Percentiles rank a stretch among this genome's conserved stretches.
Evolutionary conservation across 768 basidiomycete genomes (phyloP).

Genomic region (Zangia roseola): DNA sequence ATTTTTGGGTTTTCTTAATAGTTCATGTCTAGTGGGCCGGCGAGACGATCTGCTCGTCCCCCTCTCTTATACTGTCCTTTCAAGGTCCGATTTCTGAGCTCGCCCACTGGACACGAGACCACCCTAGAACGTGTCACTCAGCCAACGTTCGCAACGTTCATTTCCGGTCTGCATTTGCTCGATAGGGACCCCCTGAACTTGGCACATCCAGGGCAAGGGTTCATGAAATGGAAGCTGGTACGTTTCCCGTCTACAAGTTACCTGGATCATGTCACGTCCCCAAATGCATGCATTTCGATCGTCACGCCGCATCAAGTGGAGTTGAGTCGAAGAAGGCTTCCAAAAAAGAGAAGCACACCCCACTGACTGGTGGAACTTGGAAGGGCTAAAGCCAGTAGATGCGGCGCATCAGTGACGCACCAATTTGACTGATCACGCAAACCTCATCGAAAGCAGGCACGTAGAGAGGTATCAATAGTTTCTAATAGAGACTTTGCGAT

Average conservation of each 20-base stretch:
- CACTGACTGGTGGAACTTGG: background rate
- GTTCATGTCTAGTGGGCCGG: slow-evolving; percentile 31
- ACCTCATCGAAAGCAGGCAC: slow-evolving; percentile 1
- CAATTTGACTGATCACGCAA: background rate
- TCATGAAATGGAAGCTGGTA: slow-evolving; percentile 18
- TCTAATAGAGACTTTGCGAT: slow-evolving; percentile 20
- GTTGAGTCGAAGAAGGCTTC: too few relatives aligned
- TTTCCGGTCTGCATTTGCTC: slow-evolving; percentile 18
- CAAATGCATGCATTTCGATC: slow-evolving; percentile 3
- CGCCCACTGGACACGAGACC: slow-evolving; percentile 14
- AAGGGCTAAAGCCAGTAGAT: background rate
- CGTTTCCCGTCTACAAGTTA: slow-evolving; percentile 1
- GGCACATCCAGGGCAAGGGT: slow-evolving; percentile 1
- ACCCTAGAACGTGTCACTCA: slow-evolving; percentile 25
- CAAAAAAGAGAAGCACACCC: too few relatives aligned
- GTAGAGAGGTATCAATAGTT: slow-evolving; percentile 6
- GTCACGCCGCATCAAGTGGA: slow-evolving; percentile 3
- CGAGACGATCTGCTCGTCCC: background rate
- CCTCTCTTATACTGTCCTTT: slow-evolving; percentile 27
- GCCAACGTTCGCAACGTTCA: slow-evolving; percentile 9
- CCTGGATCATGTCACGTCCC: background rate
- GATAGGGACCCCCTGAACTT: slow-evolving; percentile 3
- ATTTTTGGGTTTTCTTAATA: slow-evolving; percentile 16
- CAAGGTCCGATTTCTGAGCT: slow-evolving; percentile 17
- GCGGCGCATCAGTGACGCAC: background rate